Evolutionary conservation across 805 yeast species (phyloP).

Genomic region (Wickerhamiella alocasiicola): DNA sequence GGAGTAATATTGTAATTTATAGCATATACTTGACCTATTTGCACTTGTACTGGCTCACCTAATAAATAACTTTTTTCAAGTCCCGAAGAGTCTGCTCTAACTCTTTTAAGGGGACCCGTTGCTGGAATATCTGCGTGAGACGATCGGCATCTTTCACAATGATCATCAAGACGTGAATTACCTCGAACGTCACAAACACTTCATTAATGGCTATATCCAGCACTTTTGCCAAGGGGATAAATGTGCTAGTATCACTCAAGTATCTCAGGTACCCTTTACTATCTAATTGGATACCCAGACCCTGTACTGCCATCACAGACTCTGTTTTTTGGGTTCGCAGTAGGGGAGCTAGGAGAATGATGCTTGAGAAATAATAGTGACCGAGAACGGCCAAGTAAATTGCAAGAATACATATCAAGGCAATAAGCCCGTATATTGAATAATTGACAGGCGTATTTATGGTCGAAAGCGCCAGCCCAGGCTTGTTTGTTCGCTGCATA

Average conservation of each 20-base stretch:
- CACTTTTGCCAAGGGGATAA: constrained; percentile 45
- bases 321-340: constrained; percentile 20
- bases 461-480: not conserved
- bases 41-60: no score
- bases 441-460: not conserved
- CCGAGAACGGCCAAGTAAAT: not conserved
- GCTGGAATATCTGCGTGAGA: not conserved
- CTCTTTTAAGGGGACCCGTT: not conserved
- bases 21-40: constrained; percentile 2
- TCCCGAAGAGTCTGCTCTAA: not conserved
- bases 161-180: constrained; percentile 50
- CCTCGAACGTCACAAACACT: constrained; percentile 57
- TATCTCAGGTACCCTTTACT: constrained; percentile 25
- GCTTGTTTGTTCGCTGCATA: constrained; percentile 1
- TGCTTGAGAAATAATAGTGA: not conserved
- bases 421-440: not conserved
- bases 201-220: constrained; percentile 63
- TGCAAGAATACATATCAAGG: not conserved
- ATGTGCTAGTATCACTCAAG: constrained; percentile 26
- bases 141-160: constrained; percentile 32
- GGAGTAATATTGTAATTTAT: constrained; percentile 12
- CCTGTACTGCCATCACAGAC: constrained; percentile 32
- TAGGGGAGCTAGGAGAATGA: not conserved
- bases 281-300: constrained; percentile 37
- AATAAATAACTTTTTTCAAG: no score